Conservation (phyloP, 2,329 filamentous ascomycete genomes). For the Aureobasidium melanogenum region DNA sequence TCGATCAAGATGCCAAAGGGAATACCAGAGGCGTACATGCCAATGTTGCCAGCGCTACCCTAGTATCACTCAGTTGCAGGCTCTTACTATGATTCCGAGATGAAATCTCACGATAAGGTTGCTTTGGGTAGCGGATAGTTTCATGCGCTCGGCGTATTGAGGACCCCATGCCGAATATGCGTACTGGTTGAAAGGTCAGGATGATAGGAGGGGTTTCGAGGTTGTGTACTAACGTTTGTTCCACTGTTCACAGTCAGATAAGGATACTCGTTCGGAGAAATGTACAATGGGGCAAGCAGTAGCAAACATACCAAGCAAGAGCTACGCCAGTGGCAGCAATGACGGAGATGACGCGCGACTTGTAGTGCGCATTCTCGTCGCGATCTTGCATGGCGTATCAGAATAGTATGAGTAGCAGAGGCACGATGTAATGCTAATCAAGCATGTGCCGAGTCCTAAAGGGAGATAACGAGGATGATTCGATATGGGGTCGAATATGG, state of each 20-base stretch:
- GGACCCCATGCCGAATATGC: constrained; percentile 97
- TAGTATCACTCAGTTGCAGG: constrained; percentile 25
- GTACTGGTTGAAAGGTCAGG: constrained; percentile 53
- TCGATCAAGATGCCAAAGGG: constrained; percentile 86
- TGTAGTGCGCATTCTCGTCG: constrained; percentile 42
- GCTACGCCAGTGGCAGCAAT: constrained; percentile 76
- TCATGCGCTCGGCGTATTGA: constrained; percentile 80
- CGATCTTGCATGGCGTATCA: constrained; percentile 29
- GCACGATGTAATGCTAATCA: not conserved
- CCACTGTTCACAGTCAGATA: constrained; percentile 36
- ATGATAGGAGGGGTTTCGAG: not conserved
- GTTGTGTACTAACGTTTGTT: constrained; percentile 61
- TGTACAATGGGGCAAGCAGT: not conserved
- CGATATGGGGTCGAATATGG: not conserved
- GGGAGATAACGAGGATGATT: not conserved
- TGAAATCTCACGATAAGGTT: constrained; percentile 66
- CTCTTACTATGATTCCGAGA: not conserved
- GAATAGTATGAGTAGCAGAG: too few relatives aligned
- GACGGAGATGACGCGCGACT: constrained; percentile 70
- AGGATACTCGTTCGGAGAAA: not conserved
- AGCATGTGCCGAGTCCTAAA: not conserved
- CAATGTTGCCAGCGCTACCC: constrained; percentile 68
- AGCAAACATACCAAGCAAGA: constrained; percentile 53
- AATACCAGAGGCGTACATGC: constrained; percentile 88
- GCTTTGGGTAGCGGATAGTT: constrained; percentile 82